Conservation (phyloP, 176 grass and related monocot species). For the Elaeis guineensis region DNA sequence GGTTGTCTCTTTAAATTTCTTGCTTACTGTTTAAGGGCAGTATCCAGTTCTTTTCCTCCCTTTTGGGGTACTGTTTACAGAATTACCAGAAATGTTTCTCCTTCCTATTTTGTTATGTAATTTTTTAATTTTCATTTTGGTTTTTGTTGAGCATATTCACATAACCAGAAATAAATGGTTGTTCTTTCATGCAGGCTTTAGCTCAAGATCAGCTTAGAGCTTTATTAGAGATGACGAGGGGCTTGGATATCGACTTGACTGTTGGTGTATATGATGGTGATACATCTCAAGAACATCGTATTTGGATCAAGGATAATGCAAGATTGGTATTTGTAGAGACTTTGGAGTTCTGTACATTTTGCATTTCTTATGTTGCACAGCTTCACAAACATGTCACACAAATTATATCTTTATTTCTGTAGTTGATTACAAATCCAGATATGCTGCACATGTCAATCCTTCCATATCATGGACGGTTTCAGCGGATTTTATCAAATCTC, state of each 20-base stretch:
- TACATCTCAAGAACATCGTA: constrained; percentile 68
- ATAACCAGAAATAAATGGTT: too few species aligned
- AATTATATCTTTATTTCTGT: constrained; percentile 4
- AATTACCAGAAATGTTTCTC: background rate
- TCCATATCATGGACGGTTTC: constrained; percentile 60
- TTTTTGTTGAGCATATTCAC: too few species aligned
- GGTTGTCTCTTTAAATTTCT: constrained; percentile 28
- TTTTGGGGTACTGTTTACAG: background rate
- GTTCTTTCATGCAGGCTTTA: constrained; percentile 59
- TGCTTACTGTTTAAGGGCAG: background rate
- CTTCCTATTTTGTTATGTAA: too few species aligned
- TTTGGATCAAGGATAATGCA: constrained; percentile 67
- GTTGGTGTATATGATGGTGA: constrained; percentile 90
- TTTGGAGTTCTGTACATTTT: constrained; percentile 3
- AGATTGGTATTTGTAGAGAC: constrained; percentile 45
- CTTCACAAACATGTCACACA: background rate
- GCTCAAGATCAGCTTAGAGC: constrained; percentile 90
- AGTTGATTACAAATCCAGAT: constrained; percentile 99
- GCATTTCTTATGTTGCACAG: constrained; percentile 9
- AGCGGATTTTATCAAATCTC: constrained; percentile 63
- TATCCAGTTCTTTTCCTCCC: constrained; percentile 1
- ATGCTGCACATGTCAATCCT: constrained; percentile 85
- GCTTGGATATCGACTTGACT: constrained; percentile 46
- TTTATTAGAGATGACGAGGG: constrained; percentile 58
- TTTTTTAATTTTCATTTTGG: too few species aligned